Conservation (phyloP, 202 grass and related monocot species). For the Dendrocalamus latiflorus region DNA sequence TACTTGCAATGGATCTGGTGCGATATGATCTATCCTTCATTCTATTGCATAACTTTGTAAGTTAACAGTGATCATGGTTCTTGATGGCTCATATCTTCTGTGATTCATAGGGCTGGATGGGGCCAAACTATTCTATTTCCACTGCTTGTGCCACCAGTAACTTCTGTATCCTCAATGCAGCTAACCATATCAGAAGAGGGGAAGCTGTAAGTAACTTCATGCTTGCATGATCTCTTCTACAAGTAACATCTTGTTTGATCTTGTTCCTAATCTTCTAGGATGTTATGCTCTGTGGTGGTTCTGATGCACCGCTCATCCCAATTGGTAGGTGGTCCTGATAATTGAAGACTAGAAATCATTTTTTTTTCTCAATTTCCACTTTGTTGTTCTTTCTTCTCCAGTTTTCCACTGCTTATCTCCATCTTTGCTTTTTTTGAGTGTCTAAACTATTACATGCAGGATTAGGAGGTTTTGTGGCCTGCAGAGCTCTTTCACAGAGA, state of each 20-base stretch:
- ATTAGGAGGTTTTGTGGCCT: conserved; percentile 97
- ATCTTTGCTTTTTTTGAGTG: neutral
- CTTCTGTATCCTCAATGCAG: conserved; percentile 95
- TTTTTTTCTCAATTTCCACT: neutral
- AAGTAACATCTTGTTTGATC: conserved; percentile 21
- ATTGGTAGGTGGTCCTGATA: conserved; percentile 60
- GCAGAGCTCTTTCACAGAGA: conserved; percentile 95
- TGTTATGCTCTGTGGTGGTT: conserved; percentile 99
- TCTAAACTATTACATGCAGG: conserved; percentile 46
- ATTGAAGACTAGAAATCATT: neutral
- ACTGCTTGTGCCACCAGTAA: conserved; percentile 99
- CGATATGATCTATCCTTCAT: conserved; percentile 12
- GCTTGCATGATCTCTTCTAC: neutral
- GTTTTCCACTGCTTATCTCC: conserved; percentile 7
- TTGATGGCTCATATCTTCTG: conserved; percentile 15
- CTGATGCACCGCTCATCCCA: conserved; percentile 87
- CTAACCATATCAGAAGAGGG: conserved; percentile 95
- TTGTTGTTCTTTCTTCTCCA: neutral
- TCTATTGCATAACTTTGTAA: neutral
- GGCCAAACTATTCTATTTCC: conserved; percentile 98
- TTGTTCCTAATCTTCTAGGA: conserved; percentile 57
- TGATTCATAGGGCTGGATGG: conserved; percentile 85
- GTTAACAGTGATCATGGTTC: neutral
- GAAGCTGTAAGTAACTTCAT: conserved; percentile 68
- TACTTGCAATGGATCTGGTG: conserved; percentile 99